These are phyloP conservation scores for Eustoma russellianum DNA, from an alignment of 257 asterid species.

Conservation along the genomic window DNA sequence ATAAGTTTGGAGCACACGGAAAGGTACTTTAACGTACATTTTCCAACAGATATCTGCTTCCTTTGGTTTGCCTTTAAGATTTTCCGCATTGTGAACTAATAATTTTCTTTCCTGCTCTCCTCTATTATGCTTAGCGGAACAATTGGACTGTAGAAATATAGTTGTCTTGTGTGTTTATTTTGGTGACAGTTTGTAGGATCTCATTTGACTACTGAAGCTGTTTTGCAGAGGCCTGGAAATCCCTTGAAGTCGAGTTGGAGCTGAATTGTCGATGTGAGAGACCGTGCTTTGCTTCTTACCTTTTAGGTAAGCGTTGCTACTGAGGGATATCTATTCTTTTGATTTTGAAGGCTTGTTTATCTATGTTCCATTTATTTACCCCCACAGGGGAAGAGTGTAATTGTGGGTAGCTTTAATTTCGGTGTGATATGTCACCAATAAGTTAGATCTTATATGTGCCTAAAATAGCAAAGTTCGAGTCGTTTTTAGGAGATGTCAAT, in stretches of 20 bases:
- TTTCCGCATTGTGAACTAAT: too few species aligned
- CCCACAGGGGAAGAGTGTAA: not conserved
- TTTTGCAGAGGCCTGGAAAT: constrained; percentile 29
- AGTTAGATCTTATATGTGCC: constrained; percentile 25
- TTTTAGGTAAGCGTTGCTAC: constrained; percentile 24
- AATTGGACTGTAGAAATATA: constrained; percentile 1
- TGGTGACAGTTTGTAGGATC: constrained; percentile 35
- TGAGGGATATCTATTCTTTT: constrained; percentile 28
- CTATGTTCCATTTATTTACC: constrained; percentile 27
- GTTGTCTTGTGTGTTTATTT: constrained; percentile 16
- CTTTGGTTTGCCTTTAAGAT: too few species aligned
- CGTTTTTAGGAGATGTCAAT: too few species aligned
- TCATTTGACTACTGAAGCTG: constrained; percentile 21
- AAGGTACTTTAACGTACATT: too few species aligned
- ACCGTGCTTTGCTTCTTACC: constrained; percentile 26
- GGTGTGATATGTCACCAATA: constrained; percentile 33
- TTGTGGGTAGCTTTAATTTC: constrained; percentile 38
- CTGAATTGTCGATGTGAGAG: constrained; percentile 22
- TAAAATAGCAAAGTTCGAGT: too few species aligned
- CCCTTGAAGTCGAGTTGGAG: constrained; percentile 14
- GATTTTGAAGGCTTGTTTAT: constrained; percentile 22
- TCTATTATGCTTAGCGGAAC: too few species aligned
- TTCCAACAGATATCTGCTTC: too few species aligned
- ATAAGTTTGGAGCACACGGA: too few species aligned
- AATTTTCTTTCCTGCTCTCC: too few species aligned